Evolutionary conservation across 495 filamentous ascomycete genomes (phyloP).

Genomic region (Aspergillus carlsbadensis): DNA sequence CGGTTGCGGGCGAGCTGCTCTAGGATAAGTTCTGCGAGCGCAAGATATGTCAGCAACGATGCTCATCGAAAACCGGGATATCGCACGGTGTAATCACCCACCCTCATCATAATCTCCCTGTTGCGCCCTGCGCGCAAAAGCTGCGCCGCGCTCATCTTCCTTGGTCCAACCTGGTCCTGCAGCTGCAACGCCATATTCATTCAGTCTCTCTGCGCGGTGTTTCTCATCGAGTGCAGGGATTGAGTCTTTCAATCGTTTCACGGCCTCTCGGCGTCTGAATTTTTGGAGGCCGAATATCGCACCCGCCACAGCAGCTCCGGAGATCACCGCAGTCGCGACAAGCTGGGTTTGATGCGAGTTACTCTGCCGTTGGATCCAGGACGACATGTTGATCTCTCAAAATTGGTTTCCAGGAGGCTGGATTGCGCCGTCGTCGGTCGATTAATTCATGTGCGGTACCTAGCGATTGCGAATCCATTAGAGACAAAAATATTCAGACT

Average conservation of each 20-base stretch:
- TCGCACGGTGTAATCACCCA: conserved; percentile 24
- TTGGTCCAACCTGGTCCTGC: conserved; percentile 52
- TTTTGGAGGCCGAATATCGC: conserved; percentile 72
- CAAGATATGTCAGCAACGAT: background rate
- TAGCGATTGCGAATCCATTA: background rate
- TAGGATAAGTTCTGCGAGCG: conserved; percentile 70
- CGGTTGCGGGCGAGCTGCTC: conserved; percentile 95
- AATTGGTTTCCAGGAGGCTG: background rate
- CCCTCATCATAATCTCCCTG: conserved; percentile 91
- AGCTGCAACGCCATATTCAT: conserved; percentile 69
- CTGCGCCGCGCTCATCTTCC: conserved; percentile 75
- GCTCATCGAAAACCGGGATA: too few relatives aligned
- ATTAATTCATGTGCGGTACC: background rate
- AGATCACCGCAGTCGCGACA: conserved; percentile 71
- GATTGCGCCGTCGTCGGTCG: background rate
- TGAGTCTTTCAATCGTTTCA: conserved; percentile 68
- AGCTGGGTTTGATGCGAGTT: conserved; percentile 62
- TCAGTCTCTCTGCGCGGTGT: conserved; percentile 61
- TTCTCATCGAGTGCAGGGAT: conserved; percentile 58
- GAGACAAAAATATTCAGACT: background rate
- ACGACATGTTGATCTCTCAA: conserved; percentile 42
- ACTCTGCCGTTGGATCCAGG: conserved; percentile 55
- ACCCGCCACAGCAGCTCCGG: conserved; percentile 70
- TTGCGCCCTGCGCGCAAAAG: conserved; percentile 76
- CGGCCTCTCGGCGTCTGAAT: conserved; percentile 57